Base-by-base conservation (phyloP, 768 basidiomycete genomes). In the Scleroderma citrinum region DNA sequence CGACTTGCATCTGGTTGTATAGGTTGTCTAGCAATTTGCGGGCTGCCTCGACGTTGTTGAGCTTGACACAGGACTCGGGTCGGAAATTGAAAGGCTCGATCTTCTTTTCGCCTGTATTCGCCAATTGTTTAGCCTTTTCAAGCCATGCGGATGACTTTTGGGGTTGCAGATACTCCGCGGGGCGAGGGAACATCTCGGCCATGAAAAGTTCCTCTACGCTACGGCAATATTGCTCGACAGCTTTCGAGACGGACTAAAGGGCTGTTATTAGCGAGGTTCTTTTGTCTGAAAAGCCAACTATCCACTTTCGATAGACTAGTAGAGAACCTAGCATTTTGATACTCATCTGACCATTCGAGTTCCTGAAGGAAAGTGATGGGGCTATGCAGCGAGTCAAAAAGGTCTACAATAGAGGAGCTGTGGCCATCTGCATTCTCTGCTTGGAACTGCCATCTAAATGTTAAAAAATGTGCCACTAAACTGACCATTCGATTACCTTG, bases 1-100 rank as follows among this genome's bases (percentile, higher is more conserved):
- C 96, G 0, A 85, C 92, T 49, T 93, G 78, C 75, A 96, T 83
- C 59, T 92, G 86, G 44, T 78, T 83, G 66, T 97, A 98, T 79
- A 98, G 87, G 53, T 87, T 90, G 65, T 99, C 96, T 52, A 99
- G 76, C 41, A 96, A 76, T 52, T 82, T 82, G 26, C 93, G 82
- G 1, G 94, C 92, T 11, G 91, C 87, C 58, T 94, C 93, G 54
- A 98, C 83, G 66, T 97, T 97, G 74, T 99, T 99, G 44, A 98
- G 77, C 72, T 97, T 97, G 64, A 99, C 90, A 60, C 94, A 97
- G 0, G 92, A 92, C 71, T 95, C 82, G 0, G 93, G 79, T 44
- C 79, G 83, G 73, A 99, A 98, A 59, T 93, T 91, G 75, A 94
- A 99, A 1, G 92, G 89, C 58, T 93, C 92, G 38, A 94, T 77